Evolutionary conservation across 495 filamentous ascomycete species (phyloP), one percentile per base, ranked within the genome.

Genomic region (Niebla homalea): DNA sequence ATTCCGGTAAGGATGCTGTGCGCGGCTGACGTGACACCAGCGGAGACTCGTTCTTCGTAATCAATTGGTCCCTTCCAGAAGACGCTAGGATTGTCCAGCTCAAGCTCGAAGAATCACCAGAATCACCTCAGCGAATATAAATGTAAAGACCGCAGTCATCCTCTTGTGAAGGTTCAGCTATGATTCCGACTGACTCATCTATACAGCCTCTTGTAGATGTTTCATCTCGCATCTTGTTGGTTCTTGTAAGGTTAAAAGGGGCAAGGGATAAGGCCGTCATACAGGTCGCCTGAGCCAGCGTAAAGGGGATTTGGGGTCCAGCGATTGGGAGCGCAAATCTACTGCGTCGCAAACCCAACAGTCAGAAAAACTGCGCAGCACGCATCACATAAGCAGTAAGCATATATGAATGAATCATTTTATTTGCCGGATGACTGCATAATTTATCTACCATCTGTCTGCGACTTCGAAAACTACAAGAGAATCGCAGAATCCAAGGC

Each of bases 91-190:
- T 16, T 16, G 19, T 48, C 45, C 45, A 48, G 23, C 45, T 12
- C 4, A 32, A 32, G 10, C 29, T 32, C 3, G 29, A 32, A 36
- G 23, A 16, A 36, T 26, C 45, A 48, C 25, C 25, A 36, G 23
- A 16, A 36, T 26, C 45, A 48, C 25, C 25, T 36, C 45, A 48
- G 45, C 45, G 45, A 36, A 36, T 48, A 48, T 48, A 48, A 48
- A 26, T 36, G 16, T 19, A 26, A 35, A 36, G 45, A 19, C 36
- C 45, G 45, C 45, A 29, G 25, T 21, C 45, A 26, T 18, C 25
- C 14, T 29, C 26, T 12, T 32, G 29, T 12, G 10, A 36, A n/a
- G 18, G 5, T 48, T 35, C 25, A 18, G n/a, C 23, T 15, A n/a
- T 25, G 5, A 16, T 26, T 16, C 18, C 26, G 29, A 32, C 45